phyloP scores from a whole-genome alignment of 108 stramenopile genomes.

The Bacterosira constricta region DNA sequence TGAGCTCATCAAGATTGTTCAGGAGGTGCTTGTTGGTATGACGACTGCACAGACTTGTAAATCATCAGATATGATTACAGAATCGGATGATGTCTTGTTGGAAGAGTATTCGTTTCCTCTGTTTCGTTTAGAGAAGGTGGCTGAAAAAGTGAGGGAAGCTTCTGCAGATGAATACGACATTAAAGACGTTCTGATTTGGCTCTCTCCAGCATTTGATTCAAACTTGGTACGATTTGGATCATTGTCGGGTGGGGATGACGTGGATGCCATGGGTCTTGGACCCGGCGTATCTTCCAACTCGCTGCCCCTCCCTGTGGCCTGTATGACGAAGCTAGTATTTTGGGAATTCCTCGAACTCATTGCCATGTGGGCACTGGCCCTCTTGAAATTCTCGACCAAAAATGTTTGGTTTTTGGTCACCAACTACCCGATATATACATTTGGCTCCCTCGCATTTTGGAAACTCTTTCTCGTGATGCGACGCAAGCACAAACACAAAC shows the following conservation, averaged over 20 bases:
- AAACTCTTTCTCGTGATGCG: not conserved
- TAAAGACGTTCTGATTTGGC: slow-evolving; percentile 23
- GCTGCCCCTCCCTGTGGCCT: slow-evolving; percentile 18
- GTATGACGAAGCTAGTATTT: slow-evolving; percentile 18
- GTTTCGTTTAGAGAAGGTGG: slow-evolving; percentile 34
- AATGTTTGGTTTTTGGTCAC: not conserved
- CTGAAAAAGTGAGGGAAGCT: slow-evolving; percentile 12
- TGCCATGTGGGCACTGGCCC: not conserved
- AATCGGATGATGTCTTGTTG: slow-evolving; percentile 9
- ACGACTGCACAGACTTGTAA: slow-evolving; percentile 27
- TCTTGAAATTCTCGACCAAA: not conserved
- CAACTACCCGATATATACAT: slow-evolving; percentile 12
- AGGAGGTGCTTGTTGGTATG: slow-evolving; percentile 20
- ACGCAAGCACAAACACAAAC: slow-evolving; percentile 15
- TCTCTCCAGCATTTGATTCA: slow-evolving; percentile 30
- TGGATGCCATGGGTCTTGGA: slow-evolving; percentile 32
- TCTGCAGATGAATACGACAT: not conserved
- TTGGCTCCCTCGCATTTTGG: not conserved
- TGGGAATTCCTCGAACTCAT: slow-evolving; percentile 18
- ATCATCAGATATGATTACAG: slow-evolving; percentile 3
- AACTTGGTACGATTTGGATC: slow-evolving; percentile 21
- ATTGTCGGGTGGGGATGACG: slow-evolving; percentile 11
- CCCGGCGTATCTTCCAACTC: slow-evolving; percentile 15
- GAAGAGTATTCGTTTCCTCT: slow-evolving; percentile 20
- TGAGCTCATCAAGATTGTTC: slow-evolving; percentile 3